Evolutionary conservation across 2,329 filamentous ascomycete genomes (phyloP).

Genomic region (Zasmidium citrigriseum): DNA sequence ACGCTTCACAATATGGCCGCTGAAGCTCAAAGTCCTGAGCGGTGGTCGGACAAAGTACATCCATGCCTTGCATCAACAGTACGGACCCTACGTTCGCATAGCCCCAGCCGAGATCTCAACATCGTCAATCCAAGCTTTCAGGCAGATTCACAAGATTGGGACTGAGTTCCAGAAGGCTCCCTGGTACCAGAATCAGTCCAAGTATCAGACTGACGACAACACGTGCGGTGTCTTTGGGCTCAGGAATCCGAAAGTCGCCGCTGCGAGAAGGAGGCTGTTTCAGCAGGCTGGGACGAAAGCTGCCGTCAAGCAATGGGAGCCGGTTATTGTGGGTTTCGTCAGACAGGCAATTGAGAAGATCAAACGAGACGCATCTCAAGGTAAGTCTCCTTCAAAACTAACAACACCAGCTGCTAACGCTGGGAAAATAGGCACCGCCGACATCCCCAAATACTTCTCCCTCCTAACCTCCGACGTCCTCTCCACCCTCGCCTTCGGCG

Average conservation of each 20-base stretch:
- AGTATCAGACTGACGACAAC: background rate
- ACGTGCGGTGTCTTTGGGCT: conserved; percentile 3
- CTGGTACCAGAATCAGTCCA: conserved; percentile 1
- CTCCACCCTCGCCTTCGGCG: background rate
- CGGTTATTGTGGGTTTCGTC: conserved; percentile 32
- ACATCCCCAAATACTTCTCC: conserved; percentile 39
- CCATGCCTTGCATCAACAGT: conserved; percentile 31
- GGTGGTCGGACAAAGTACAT: conserved; percentile 1
- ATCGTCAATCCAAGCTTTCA: conserved; percentile 23
- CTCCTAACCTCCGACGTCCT: conserved; percentile 40
- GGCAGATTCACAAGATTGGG: conserved; percentile 26
- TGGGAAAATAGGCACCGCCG: conserved; percentile 26
- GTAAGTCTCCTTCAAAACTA: background rate
- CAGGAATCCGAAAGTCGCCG: background rate
- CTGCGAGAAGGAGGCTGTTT: conserved; percentile 1
- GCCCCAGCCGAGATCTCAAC: conserved; percentile 25
- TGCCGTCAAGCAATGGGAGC: conserved; percentile 32
- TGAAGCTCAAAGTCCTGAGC: background rate
- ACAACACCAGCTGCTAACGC: no score
- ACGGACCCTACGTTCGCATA: conserved; percentile 27
- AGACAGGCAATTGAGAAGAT: conserved; percentile 33
- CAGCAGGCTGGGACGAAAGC: conserved; percentile 1
- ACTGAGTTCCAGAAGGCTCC: conserved; percentile 21
- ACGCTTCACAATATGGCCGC: background rate
- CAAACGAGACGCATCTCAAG: conserved; percentile 21